Conservation (phyloP, 495 filamentous ascomycete species). For the Bacidia rubella region DNA sequence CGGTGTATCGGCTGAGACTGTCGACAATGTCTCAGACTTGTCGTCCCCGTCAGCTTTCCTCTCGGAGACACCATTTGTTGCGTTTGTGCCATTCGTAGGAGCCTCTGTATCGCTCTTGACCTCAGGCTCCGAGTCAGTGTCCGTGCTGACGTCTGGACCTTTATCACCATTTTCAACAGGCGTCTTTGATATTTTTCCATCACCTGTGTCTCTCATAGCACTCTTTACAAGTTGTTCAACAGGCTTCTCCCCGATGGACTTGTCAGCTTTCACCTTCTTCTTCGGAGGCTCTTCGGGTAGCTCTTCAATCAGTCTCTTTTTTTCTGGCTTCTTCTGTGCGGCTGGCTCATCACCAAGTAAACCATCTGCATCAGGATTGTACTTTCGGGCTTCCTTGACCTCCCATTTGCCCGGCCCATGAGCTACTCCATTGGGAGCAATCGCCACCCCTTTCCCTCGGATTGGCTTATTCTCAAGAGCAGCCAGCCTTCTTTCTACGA, state of each 20-base stretch:
- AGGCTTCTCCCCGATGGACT: conserved; percentile 18
- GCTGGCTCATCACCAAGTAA: conserved; percentile 55
- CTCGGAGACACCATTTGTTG: background rate
- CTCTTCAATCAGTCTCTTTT: conserved; percentile 37
- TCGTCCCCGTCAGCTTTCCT: conserved; percentile 20
- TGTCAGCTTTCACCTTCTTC: conserved; percentile 19
- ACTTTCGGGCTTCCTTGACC: conserved; percentile 86
- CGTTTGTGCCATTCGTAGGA: conserved; percentile 1
- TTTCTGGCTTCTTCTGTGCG: conserved; percentile 24
- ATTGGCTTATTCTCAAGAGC: conserved; percentile 85
- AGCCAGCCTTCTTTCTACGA: conserved; percentile 75
- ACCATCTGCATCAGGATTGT: conserved; percentile 90
- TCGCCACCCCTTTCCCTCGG: conserved; percentile 55
- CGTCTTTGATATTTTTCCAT: background rate
- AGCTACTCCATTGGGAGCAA: conserved; percentile 56
- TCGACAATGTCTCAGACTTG: conserved; percentile 21
- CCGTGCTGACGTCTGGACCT: background rate
- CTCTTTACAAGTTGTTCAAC: conserved; percentile 34
- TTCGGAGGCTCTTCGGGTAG: conserved; percentile 16
- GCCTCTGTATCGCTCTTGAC: background rate
- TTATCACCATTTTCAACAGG: background rate
- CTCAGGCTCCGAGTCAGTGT: background rate
- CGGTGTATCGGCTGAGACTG: conserved; percentile 20
- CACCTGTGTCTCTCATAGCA: conserved; percentile 25
- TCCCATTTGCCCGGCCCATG: conserved; percentile 64